A percentile compares a stretch with the other conserved stretches of the same genome.
These are phyloP conservation scores for Bisporella sp. DNA, from an alignment of 2,329 filamentous ascomycete genomes.

Conservation along the genomic window DNA sequence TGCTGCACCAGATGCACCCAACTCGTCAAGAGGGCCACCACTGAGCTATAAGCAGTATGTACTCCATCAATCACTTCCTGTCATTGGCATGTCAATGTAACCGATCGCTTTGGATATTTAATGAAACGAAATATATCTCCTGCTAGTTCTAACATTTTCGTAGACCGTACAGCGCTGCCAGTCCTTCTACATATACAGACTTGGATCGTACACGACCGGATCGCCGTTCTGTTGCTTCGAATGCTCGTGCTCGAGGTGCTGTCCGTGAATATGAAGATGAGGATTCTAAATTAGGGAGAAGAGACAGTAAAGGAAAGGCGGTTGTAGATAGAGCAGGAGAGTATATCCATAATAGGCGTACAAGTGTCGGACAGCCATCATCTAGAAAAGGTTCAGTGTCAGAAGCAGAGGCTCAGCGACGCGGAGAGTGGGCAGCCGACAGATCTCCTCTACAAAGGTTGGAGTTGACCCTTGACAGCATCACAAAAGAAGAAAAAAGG, in stretches of 20 bases:
- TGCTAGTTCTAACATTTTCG: too few relatives aligned
- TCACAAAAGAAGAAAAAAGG: slow-evolving; percentile 93
- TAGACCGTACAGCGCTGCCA: too few relatives aligned
- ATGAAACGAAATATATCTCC: too few relatives aligned
- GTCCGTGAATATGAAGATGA: too few relatives aligned
- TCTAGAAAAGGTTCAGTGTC: slow-evolving; percentile 31
- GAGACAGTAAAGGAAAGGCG: slow-evolving; percentile 18
- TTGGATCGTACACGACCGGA: too few relatives aligned
- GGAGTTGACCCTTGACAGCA: slow-evolving; percentile 82
- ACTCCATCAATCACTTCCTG: too few relatives aligned
- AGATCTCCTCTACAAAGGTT: slow-evolving; percentile 89
- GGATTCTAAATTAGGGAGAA: not conserved
- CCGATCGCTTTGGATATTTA: too few relatives aligned
- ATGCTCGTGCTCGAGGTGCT: too few relatives aligned
- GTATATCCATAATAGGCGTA: not conserved
- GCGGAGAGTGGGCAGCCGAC: slow-evolving; percentile 65
- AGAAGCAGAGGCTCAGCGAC: slow-evolving; percentile 27
- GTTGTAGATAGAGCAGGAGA: not conserved
- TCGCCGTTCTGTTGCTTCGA: too few relatives aligned
- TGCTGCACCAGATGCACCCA: slow-evolving; percentile 52
- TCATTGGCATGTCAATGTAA: too few relatives aligned
- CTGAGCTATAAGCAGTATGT: slow-evolving; percentile 42
- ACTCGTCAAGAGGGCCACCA: slow-evolving; percentile 39
- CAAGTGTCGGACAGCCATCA: slow-evolving; percentile 3
- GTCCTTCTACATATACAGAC: too few relatives aligned